Evolutionary conservation across 176 grass and related monocot species (phyloP).

Genomic region (Panicum miliaceum): DNA sequence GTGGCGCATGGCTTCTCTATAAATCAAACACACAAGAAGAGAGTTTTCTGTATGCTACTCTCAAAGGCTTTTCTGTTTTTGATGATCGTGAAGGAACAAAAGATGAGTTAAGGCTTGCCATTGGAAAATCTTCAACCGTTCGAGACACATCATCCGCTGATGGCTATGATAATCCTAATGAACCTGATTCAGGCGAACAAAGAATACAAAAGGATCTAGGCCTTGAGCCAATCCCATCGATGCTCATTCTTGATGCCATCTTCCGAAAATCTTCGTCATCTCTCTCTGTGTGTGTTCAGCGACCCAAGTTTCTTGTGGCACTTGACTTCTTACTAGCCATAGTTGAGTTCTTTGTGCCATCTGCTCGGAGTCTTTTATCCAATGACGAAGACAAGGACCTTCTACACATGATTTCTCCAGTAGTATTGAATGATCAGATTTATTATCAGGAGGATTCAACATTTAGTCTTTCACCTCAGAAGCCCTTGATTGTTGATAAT

Average conservation of each 20-base stretch:
- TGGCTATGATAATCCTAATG: constrained; percentile 50
- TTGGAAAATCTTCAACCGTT: constrained; percentile 81
- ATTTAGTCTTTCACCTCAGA: constrained; percentile 79
- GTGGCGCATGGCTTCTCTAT: constrained; percentile 91
- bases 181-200: constrained; percentile 60
- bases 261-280: constrained; percentile 65
- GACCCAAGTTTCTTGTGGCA: constrained; percentile 92
- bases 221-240: constrained; percentile 77
- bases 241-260: constrained; percentile 92
- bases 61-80: constrained; percentile 96
- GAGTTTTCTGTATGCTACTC: constrained; percentile 87
- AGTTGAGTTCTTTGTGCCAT: constrained; percentile 93
- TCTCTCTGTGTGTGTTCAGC: constrained; percentile 78
- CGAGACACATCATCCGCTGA: constrained; percentile 56
- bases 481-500: constrained; percentile 89
- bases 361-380: constrained; percentile 70
- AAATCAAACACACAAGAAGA: constrained; percentile 84
- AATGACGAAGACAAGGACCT: constrained; percentile 80
- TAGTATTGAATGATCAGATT: constrained; percentile 71
- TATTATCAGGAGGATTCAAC: constrained; percentile 68
- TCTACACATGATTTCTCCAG: constrained; percentile 61
- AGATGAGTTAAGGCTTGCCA: constrained; percentile 95
- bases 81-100: constrained; percentile 98
- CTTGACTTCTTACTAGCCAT: constrained; percentile 92
- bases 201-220: constrained; percentile 65